phyloP scores from a whole-genome alignment of 352 stramenopile genomes.

The Phytophthora cryptogea region DNA sequence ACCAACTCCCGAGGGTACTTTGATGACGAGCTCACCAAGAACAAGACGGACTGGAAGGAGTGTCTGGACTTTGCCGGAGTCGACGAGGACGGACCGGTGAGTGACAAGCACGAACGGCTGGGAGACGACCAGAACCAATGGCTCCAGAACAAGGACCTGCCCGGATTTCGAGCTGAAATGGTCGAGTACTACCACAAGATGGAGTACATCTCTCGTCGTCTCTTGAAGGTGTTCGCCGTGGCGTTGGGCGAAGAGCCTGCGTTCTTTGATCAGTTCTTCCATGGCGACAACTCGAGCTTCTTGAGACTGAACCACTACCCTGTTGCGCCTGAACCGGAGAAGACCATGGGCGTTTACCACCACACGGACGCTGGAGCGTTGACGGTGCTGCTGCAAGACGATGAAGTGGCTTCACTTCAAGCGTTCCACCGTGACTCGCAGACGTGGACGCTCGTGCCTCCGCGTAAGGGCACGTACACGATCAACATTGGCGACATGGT shows the following conservation, averaged over 20 bases:
- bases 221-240: slow-evolving; percentile 67
- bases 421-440: slow-evolving; percentile 54
- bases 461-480: slow-evolving; percentile 40
- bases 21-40: slow-evolving; percentile 95
- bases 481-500: slow-evolving; percentile 74
- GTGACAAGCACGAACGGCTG: slow-evolving; percentile 63
- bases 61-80: slow-evolving; percentile 69
- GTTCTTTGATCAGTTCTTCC: slow-evolving; percentile 73
- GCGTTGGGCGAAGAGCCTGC: slow-evolving; percentile 52
- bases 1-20: slow-evolving; percentile 92
- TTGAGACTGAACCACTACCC: slow-evolving; percentile 94
- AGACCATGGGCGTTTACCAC: slow-evolving; percentile 59
- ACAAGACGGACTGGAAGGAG: slow-evolving; percentile 93
- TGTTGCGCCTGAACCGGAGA: slow-evolving; percentile 44
- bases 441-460: slow-evolving; percentile 55
- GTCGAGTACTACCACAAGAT: slow-evolving; percentile 51
- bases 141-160: slow-evolving; percentile 47
- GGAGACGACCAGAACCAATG: slow-evolving; percentile 89
- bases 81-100: slow-evolving; percentile 43
- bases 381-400: slow-evolving; percentile 69
- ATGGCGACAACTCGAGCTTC: slow-evolving; percentile 83
- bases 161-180: slow-evolving; percentile 61
- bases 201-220: slow-evolving; percentile 52
- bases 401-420: slow-evolving; percentile 62
- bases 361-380: slow-evolving; percentile 68